Conservation (phyloP, 495 filamentous ascomycete genomes). For the Tirmania nivea region DNA sequence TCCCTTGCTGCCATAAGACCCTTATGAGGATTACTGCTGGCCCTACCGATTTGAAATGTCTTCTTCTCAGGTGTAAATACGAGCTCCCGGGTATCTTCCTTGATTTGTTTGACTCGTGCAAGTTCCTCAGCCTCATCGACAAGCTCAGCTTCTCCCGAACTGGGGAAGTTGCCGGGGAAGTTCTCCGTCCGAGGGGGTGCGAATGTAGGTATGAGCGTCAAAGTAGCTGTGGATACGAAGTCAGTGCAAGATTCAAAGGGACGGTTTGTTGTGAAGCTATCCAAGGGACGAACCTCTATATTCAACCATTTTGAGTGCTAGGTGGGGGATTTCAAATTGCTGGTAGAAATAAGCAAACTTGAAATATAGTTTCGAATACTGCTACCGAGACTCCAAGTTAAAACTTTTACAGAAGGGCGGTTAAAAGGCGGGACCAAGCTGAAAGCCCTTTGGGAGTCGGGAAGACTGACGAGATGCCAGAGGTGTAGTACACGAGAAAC, state of each 20-base stretch:
- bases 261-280: too few species aligned
- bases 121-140: not conserved
- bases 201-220: not conserved
- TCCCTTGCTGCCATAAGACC: conserved; percentile 15
- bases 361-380: too few species aligned
- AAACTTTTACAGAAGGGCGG: too few species aligned
- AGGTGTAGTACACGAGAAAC: too few species aligned
- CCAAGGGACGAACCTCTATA: not conserved
- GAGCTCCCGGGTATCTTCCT: not conserved
- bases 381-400: too few species aligned
- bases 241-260: too few species aligned
- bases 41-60: conserved; percentile 15
- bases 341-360: too few species aligned
- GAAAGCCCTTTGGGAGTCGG: too few species aligned
- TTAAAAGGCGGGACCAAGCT: too few species aligned
- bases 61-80: conserved; percentile 11
- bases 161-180: not conserved
- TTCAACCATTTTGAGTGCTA: not conserved
- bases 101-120: not conserved
- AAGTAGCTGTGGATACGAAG: not conserved
- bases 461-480: too few species aligned
- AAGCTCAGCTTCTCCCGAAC: not conserved
- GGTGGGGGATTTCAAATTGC: too few species aligned
- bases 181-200: not conserved
- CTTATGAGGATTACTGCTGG: conserved; percentile 17